Conservation (phyloP, 345 rosid species). For the Eucalyptus grandis region DNA sequence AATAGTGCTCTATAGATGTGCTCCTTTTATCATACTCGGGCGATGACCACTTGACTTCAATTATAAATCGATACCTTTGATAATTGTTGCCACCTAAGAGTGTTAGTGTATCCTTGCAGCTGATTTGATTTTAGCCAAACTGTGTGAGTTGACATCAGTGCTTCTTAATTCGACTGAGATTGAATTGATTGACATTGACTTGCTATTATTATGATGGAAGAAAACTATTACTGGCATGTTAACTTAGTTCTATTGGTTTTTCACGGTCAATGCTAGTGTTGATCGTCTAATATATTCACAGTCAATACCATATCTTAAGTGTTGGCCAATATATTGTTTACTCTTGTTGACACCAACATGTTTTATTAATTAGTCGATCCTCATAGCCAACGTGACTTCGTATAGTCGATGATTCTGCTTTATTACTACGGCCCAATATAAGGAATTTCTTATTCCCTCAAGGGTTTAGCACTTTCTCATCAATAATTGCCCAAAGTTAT, state of each 20-base stretch:
- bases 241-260: background rate
- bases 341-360: background rate
- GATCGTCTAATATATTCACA: background rate
- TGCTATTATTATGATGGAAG: background rate
- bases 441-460: background rate
- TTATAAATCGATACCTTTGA: background rate
- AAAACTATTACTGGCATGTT: background rate
- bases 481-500: background rate
- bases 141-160: background rate
- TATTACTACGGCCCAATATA: background rate
- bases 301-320: background rate
- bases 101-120: background rate
- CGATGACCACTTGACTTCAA: background rate
- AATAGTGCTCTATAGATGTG: too few species aligned
- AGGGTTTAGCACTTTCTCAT: background rate
- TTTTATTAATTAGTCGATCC: background rate
- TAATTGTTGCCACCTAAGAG: background rate
- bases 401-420: background rate
- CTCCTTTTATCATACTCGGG: too few species aligned
- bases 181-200: background rate
- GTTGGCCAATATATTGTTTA: background rate
- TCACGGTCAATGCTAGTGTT: background rate
- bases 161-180: background rate
- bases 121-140: background rate
- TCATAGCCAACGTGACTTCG: background rate